Conservation (phyloP, 1,284 basidiomycete species). For the Ustilago loliicola region DNA sequence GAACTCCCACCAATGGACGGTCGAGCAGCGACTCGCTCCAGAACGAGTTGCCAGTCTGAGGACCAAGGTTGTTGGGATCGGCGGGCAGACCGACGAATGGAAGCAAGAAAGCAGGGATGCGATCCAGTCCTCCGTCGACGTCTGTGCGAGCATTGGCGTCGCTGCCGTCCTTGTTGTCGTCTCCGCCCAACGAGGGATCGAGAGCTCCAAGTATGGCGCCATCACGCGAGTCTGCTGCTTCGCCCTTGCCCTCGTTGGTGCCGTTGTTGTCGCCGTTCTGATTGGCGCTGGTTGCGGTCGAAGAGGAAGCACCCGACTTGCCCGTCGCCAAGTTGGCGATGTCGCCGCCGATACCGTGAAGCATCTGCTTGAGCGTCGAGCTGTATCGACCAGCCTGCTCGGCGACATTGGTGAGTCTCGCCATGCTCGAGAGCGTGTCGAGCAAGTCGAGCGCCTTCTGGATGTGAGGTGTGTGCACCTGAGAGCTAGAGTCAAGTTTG, state of each 20-base stretch:
- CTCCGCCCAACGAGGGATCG: constrained; percentile 35
- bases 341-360: constrained; percentile 44
- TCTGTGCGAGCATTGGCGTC: constrained; percentile 25
- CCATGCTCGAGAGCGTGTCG: constrained; percentile 43
- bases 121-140: constrained; percentile 37
- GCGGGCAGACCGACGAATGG: constrained; percentile 54
- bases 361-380: constrained; percentile 57
- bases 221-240: constrained; percentile 14
- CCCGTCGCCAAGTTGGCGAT: constrained; percentile 31
- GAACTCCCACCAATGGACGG: constrained; percentile 46
- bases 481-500: constrained; percentile 48
- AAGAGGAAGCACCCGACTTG: constrained; percentile 18
- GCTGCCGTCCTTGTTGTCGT: constrained; percentile 12
- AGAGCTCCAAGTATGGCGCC: constrained; percentile 32
- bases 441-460: constrained; percentile 58
- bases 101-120: constrained; percentile 45
- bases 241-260: constrained; percentile 11
- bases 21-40: constrained; percentile 54
- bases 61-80: constrained; percentile 43
- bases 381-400: constrained; percentile 62
- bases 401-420: constrained; percentile 49
- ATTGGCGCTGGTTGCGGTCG: constrained; percentile 15
- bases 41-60: constrained; percentile 41
- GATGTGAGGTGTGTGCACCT: constrained; percentile 56
- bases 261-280: constrained; percentile 18